These are phyloP conservation scores for Cudoniella acicularis DNA, from an alignment of 495 filamentous ascomycete genomes.

Conservation along the genomic window DNA sequence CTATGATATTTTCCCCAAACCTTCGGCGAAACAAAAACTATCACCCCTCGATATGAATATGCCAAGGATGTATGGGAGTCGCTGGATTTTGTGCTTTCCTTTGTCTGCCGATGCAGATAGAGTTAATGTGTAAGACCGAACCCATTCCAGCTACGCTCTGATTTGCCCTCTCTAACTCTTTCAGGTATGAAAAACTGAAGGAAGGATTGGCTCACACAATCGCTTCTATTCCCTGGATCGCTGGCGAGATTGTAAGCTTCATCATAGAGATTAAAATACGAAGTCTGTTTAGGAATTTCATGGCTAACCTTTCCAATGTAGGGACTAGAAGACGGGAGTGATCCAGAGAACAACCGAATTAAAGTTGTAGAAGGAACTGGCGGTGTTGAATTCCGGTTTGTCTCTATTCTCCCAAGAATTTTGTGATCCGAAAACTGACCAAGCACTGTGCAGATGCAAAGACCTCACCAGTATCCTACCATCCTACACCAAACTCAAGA, in stretches of 20 bases:
- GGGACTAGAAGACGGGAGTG: conserved; percentile 7
- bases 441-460: conserved; percentile 3
- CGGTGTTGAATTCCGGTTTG: conserved; percentile 6
- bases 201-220: conserved; percentile 7
- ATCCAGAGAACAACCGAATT: conserved; percentile 3
- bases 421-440: background rate
- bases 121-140: background rate
- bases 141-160: background rate
- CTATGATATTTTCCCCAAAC: conserved; percentile 1
- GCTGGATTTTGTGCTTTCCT: conserved; percentile 16
- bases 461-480: conserved; percentile 9
- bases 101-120: background rate
- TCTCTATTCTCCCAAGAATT: background rate
- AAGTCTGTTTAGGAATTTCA: background rate
- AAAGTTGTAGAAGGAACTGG: conserved; percentile 4
- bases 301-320: background rate
- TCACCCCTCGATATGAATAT: conserved; percentile 16
- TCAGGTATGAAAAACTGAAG: conserved; percentile 4
- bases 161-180: background rate
- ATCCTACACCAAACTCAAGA: conserved; percentile 6
- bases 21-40: conserved; percentile 7
- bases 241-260: conserved; percentile 9
- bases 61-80: conserved; percentile 14
- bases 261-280: background rate
- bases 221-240: conserved; percentile 14